Percentiles rank a stretch among this genome's conserved stretches.
phyloP scores from a whole-genome alignment of 2,329 filamentous ascomycete species.

The Colletotrichum karsti region DNA sequence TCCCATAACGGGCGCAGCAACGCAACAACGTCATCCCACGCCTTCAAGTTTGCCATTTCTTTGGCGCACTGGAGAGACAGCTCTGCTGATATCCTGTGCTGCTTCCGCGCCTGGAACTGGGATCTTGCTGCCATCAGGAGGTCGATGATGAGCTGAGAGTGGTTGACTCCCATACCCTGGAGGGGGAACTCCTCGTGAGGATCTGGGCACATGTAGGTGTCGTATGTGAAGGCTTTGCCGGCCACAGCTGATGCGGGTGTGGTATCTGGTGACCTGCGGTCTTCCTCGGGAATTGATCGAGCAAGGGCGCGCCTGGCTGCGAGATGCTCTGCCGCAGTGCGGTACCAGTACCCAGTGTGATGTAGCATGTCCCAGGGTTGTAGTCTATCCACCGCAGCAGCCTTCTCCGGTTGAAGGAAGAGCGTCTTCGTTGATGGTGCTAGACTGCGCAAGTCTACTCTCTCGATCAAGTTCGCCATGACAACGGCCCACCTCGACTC shows the following conservation, averaged over 20 bases:
- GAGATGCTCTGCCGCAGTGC: conserved; percentile 66
- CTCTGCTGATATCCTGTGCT: conserved; percentile 63
- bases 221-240: conserved; percentile 65
- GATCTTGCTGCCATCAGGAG: conserved; percentile 57
- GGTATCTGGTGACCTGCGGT: conserved; percentile 58
- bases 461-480: conserved; percentile 69
- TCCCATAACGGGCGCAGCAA: conserved; percentile 67
- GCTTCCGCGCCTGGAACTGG: conserved; percentile 63
- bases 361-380: conserved; percentile 72
- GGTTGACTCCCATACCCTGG: conserved; percentile 59
- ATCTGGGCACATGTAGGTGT: conserved; percentile 73
- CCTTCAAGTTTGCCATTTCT: conserved; percentile 58
- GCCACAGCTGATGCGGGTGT: conserved; percentile 55
- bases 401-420: conserved; percentile 67
- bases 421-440: conserved; percentile 51
- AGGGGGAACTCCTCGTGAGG: conserved; percentile 68
- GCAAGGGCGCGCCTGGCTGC: conserved; percentile 62
- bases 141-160: conserved; percentile 63
- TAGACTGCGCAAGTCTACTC: conserved; percentile 59
- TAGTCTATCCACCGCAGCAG: conserved; percentile 63
- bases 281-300: conserved; percentile 66
- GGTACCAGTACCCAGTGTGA: conserved; percentile 74
- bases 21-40: conserved; percentile 63
- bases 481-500: conserved; percentile 76
- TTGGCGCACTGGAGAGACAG: conserved; percentile 65